A percentile compares a stretch with the other conserved stretches of the same genome.
Evolutionary conservation across 179 eudicot genomes (phyloP).

Genomic region (Vitellaria paradoxa): DNA sequence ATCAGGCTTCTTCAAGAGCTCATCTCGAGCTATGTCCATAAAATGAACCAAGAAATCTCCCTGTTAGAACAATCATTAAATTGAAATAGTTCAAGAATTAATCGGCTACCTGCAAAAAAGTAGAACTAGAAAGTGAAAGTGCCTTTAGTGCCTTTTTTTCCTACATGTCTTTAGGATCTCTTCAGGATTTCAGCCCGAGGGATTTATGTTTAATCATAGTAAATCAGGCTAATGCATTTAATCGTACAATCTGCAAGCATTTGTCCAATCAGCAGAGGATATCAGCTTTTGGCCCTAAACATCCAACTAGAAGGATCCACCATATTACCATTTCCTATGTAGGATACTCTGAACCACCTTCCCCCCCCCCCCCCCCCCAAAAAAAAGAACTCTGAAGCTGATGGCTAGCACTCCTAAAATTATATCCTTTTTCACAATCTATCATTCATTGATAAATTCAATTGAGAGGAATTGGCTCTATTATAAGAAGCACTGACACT

Average conservation of each 20-base stretch:
- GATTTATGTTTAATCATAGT: neutral
- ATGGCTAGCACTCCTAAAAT: neutral
- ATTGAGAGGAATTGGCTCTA: too few species aligned
- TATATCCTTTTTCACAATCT: neutral
- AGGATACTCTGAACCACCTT: neutral
- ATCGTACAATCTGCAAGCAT: neutral
- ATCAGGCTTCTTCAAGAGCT: slow-evolving; percentile 72
- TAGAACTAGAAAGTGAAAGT: neutral
- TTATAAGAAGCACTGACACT: too few species aligned
- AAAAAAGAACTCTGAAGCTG: neutral
- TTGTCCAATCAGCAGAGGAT: neutral
- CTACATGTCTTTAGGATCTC: neutral
- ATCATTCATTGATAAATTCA: neutral
- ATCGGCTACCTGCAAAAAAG: neutral
- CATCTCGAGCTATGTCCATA: slow-evolving; percentile 97
- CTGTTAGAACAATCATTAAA: slow-evolving; percentile 34
- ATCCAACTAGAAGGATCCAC: neutral
- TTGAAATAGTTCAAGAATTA: neutral
- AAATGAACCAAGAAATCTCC: slow-evolving; percentile 98
- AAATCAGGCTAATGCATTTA: neutral
- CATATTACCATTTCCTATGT: neutral
- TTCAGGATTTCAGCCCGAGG: neutral
- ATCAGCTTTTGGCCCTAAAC: slow-evolving; percentile 5
- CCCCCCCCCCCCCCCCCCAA: too few species aligned
- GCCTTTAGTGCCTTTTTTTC: neutral